These are phyloP conservation scores for Trichosporon sp. DNA, from an alignment of 1,284 basidiomycete species.

Conservation along the genomic window DNA sequence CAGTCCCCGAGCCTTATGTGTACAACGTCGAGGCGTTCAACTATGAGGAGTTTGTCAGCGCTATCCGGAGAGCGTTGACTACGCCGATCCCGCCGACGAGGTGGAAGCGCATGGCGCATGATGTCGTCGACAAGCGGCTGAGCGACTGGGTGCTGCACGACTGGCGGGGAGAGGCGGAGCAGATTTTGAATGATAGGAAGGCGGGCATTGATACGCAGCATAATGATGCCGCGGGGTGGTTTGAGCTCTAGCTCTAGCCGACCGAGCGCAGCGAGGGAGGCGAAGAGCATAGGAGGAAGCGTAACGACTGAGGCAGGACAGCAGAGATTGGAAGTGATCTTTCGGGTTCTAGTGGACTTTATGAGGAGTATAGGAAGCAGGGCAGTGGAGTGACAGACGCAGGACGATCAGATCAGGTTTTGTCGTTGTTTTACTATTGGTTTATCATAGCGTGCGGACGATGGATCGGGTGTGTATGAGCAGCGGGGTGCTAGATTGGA, in stretches of 20 bases:
- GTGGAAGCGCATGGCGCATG: conserved; percentile 10
- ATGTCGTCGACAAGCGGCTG: conserved; percentile 17
- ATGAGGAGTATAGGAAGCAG: too few species aligned
- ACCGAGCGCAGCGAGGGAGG: background rate
- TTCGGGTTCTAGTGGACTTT: too few species aligned
- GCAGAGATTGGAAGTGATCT: too few species aligned
- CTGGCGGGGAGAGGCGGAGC: conserved; percentile 21
- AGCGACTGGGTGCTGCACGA: conserved; percentile 19
- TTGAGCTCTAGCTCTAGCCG: conserved; percentile 4
- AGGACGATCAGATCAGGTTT: too few species aligned
- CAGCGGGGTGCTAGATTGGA: too few species aligned
- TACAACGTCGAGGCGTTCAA: conserved; percentile 22
- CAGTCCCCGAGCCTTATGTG: conserved; percentile 7
- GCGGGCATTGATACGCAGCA: conserved; percentile 21
- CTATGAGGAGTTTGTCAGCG: conserved; percentile 18
- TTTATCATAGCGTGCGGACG: too few species aligned
- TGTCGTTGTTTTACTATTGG: too few species aligned
- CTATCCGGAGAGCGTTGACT: conserved; percentile 17
- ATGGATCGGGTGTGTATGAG: too few species aligned
- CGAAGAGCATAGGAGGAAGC: too few species aligned
- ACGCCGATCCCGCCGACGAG: conserved; percentile 18
- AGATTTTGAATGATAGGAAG: conserved; percentile 20
- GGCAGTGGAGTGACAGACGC: too few species aligned
- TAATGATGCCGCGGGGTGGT: background rate
- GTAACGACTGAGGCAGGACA: too few species aligned